phyloP scores from a whole-genome alignment of 2,329 filamentous ascomycete genomes.

The Ophiocordyceps camponoti-leonardi region DNA sequence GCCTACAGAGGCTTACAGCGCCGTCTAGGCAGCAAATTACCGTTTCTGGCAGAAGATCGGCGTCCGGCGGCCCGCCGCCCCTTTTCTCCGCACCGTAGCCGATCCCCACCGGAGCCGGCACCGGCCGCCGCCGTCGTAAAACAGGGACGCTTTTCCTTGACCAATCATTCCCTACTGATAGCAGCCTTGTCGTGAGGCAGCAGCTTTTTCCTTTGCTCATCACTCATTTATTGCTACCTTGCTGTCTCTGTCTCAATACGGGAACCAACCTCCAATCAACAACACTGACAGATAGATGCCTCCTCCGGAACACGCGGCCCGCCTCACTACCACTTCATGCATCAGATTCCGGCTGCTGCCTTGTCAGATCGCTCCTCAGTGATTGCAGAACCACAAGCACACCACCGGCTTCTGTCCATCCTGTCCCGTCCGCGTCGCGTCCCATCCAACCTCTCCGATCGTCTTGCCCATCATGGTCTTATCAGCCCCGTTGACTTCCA shows the following conservation, averaged over 20 bases:
- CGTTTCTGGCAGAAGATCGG: too few relatives aligned
- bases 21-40: too few relatives aligned
- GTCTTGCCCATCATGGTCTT: conserved; percentile 28
- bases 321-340: background rate
- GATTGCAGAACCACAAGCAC: conserved; percentile 43
- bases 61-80: too few relatives aligned
- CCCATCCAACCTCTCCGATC: conserved; percentile 42
- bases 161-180: background rate
- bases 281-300: background rate
- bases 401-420: conserved; percentile 33
- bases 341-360: too few relatives aligned
- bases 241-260: too few relatives aligned
- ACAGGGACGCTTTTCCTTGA: background rate
- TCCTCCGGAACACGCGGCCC: background rate
- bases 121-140: too few relatives aligned
- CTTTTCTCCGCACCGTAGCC: too few relatives aligned
- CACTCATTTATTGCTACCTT: too few relatives aligned
- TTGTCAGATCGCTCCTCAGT: conserved; percentile 11
- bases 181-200: background rate
- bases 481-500: conserved; percentile 32
- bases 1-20: too few relatives aligned
- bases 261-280: too few relatives aligned
- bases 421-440: conserved; percentile 27
- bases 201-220: too few relatives aligned
- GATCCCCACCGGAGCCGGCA: background rate